Evolutionary conservation across 2,329 filamentous ascomycete species (phyloP), one percentile per base, ranked within the genome.

Genomic region (Xylariomycetidae sp.): DNA sequence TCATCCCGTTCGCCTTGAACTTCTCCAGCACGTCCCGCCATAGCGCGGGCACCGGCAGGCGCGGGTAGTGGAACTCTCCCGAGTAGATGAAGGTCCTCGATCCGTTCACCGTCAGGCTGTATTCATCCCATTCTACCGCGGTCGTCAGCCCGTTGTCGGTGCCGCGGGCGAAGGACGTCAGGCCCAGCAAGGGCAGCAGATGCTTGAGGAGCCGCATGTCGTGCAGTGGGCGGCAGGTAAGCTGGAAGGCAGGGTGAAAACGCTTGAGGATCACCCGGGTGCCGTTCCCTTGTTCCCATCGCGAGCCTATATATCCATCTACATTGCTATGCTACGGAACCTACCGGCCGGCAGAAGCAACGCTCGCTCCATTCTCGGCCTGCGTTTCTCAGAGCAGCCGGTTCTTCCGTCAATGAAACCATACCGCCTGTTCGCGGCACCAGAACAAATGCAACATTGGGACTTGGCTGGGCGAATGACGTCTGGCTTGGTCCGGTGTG

Each of bases 1-100:
- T 31, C 9, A 31, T 16, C 10, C 29, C 29, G 20, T 24, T 31
- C 10, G 29, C 29, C 29, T 31, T 31, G 19, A 23, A 31, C 19
- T 31, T 31, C 20, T 31, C 17, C 9, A 31, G 19, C 7, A 31
- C 20, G 14, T 31, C 29, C 19, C 13, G 29, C 29, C 29, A 31
- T 6, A 31, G 18, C 18, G n/a, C 29, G 13, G 29, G 29, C 12
- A 23, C 19, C 19, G 29, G 29, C 17, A 31, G n/a, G 13, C 29
- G 29, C 18, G 14, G 18, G 20, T 31, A 31, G 12, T 31, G 29
- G 19, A 22, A 23, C n/a, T 22, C 29, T 5, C 12, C 18, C 18
- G 29, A 31, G 18, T 31, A 31, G 19, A 31, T 31, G 29, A 22
- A 31, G 6, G 16, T 17, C n/a, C 29, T 22, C 14, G 23, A 19